Conservation (phyloP, 768 basidiomycete genomes). For the Suillus alpinus region DNA sequence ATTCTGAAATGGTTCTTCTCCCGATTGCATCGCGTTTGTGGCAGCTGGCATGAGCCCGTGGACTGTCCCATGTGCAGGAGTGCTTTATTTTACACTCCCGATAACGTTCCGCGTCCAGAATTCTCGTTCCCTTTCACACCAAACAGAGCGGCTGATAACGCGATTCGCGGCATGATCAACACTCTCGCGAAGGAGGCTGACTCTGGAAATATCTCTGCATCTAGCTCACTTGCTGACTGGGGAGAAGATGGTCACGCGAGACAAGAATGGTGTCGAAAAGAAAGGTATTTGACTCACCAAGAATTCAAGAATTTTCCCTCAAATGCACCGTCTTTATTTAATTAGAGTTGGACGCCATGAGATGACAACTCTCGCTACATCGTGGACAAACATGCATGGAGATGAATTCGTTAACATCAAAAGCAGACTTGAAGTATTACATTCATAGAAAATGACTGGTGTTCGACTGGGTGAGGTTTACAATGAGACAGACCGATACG, state of each 20-base stretch:
- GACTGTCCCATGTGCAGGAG: constrained; percentile 69
- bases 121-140: constrained; percentile 62
- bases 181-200: constrained; percentile 43
- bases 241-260: constrained; percentile 46
- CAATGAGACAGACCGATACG: not conserved
- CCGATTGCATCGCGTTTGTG: constrained; percentile 58
- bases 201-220: constrained; percentile 26
- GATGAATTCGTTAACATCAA: constrained; percentile 56
- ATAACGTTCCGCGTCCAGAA: constrained; percentile 47
- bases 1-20: constrained; percentile 71
- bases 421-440: constrained; percentile 51
- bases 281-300: constrained; percentile 38
- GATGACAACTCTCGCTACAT: constrained; percentile 46
- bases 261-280: constrained; percentile 58
- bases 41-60: constrained; percentile 64
- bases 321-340: constrained; percentile 3
- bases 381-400: constrained; percentile 49
- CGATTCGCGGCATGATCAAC: constrained; percentile 51
- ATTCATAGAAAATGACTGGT: not conserved
- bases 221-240: constrained; percentile 43
- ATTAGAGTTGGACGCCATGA: constrained; percentile 54
- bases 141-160: constrained; percentile 53
- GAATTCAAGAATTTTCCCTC: constrained; percentile 12
- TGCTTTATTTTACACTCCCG: constrained; percentile 47
- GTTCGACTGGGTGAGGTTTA: not conserved